Evolutionary conservation across 441 rosid species (phyloP).

Genomic region (Euphorbia celastroides): DNA sequence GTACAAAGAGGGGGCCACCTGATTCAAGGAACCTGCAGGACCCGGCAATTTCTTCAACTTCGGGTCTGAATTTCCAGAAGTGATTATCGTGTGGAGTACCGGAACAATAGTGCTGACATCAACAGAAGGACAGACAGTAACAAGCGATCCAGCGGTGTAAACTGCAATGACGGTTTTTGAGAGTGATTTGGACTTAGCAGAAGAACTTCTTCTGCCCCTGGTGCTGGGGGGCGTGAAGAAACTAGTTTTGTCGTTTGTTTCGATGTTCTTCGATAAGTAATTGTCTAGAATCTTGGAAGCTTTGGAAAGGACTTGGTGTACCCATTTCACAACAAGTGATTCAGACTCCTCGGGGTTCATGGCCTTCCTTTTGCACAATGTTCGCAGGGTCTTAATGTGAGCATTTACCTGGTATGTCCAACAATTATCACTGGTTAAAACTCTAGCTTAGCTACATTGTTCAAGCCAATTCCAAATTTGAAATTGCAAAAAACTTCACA

Average conservation of each 20-base stretch:
- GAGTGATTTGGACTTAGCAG: constrained; percentile 31
- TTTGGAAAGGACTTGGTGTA: constrained; percentile 53
- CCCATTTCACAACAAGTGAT: constrained; percentile 67
- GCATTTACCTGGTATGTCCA: constrained; percentile 72
- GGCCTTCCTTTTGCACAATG: constrained; percentile 80
- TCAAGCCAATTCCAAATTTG: neutral
- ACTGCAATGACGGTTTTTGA: constrained; percentile 60
- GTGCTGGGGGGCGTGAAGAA: constrained; percentile 72
- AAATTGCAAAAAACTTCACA: neutral
- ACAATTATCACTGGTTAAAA: neutral
- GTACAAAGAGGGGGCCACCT: constrained; percentile 61
- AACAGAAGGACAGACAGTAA: constrained; percentile 64
- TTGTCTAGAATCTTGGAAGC: constrained; percentile 62
- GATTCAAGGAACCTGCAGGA: constrained; percentile 52
- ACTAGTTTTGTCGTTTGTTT: constrained; percentile 32
- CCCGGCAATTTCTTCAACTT: constrained; percentile 60
- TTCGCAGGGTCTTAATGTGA: constrained; percentile 84
- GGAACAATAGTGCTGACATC: constrained; percentile 63
- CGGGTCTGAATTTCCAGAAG: constrained; percentile 64
- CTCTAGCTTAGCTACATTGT: neutral
- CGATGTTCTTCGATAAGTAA: constrained; percentile 37
- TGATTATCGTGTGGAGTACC: constrained; percentile 62
- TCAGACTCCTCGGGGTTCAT: constrained; percentile 53
- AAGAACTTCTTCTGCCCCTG: constrained; percentile 40
- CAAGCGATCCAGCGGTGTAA: constrained; percentile 74